Evolutionary conservation across 202 grass and related monocot species (phyloP).

Genomic region (Digitaria exilis): DNA sequence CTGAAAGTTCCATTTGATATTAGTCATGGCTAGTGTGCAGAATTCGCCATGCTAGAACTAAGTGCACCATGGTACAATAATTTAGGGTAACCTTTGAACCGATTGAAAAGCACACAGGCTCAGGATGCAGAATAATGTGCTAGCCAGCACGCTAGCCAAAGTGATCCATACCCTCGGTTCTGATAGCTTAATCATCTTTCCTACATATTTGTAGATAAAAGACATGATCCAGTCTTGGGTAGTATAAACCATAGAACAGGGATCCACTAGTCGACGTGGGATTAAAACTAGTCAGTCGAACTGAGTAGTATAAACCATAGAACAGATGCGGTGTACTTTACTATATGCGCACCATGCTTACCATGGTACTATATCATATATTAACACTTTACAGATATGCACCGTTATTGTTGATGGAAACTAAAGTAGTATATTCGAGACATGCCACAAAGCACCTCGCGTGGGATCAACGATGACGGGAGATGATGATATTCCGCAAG

Average conservation of each 20-base stretch:
- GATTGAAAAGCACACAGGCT: background rate
- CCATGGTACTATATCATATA: background rate
- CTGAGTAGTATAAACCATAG: background rate
- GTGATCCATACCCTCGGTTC: background rate
- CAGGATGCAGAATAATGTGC: background rate
- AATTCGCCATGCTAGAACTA: background rate
- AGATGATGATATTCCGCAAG: background rate
- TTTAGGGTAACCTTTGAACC: background rate
- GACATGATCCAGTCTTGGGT: background rate
- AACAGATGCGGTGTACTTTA: too few relatives aligned
- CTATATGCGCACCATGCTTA: background rate
- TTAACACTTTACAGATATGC: slow-evolving; percentile 15
- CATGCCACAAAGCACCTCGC: background rate
- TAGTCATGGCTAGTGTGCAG: background rate
- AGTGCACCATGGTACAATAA: background rate
- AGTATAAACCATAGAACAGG: background rate
- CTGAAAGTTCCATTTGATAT: background rate
- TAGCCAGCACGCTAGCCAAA: background rate
- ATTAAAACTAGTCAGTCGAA: background rate
- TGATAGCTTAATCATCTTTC: background rate
- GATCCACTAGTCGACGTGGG: background rate
- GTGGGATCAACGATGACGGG: background rate
- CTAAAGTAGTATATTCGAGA: background rate
- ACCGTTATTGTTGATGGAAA: background rate
- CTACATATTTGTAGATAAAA: background rate